Base-by-base conservation (phyloP, 1,284 basidiomycete genomes). In the Rhodotorula glutinis region DNA sequence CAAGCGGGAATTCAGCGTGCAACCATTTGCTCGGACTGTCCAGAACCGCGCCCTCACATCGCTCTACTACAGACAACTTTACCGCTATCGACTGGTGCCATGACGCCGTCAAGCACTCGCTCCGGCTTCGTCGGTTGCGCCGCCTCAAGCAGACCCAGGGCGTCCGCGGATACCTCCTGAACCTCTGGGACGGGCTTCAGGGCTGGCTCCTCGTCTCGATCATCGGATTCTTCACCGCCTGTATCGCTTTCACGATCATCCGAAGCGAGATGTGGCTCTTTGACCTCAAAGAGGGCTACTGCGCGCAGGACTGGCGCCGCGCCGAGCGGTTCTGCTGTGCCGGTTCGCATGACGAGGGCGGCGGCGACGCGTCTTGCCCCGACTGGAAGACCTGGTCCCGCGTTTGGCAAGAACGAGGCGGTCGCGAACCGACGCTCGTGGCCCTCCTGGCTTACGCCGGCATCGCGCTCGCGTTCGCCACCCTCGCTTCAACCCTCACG, bases 131-230 rank as follows among this genome's bases (percentile, higher is more conserved):
- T 30, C 74, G 75, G 52, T 75, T 80, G 23, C 73, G 77, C 25
- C 65, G 60, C 14, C 67, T 62, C 40, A 63, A 62, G 33, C 57
- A 38, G 17, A 67, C 77, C 40, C 67, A 67, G 3, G 79, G 79
- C 0, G 29, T 88, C 38, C 85, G 91, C 23, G 90, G 92, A 2
- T 83, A 83, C 53, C 70, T 90, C 44, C 81, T 83, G n/a, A 86
- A 91, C 58, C 80, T 82, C 10, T 82, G 89, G 76, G 95, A 98
- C 80, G 87, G 89, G 66, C 85, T 86, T 72, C 83, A 93, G 66
- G 91, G 91, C 14, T 98, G 95, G 94, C 78, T 96, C 61, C 86
- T 95, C 52, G 92, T 95, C 57, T 91, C 91, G 2, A 83, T 95
- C 58, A 77, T 83, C 41, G 91, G 92, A 1, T 85, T 93, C 76